phyloP scores from a whole-genome alignment of 495 filamentous ascomycete genomes.

The Neurospora intermedia region DNA sequence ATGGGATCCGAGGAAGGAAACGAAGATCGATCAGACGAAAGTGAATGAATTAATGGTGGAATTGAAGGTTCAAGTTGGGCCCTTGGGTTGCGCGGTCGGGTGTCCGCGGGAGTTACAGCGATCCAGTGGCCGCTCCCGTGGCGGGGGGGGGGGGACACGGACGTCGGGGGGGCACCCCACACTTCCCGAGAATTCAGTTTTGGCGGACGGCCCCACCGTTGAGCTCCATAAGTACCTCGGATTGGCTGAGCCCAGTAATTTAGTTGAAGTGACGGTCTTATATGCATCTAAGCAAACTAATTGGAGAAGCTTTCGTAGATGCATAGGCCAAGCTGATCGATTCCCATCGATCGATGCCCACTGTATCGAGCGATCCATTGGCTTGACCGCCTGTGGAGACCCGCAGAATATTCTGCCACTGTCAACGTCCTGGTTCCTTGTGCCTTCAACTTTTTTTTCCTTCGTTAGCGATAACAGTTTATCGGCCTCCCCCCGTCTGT shows the following conservation, averaged over 20 bases:
- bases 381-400: constrained; percentile 2
- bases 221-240: not conserved
- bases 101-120: not conserved
- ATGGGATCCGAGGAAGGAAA: not conserved
- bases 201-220: not conserved
- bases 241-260: not conserved
- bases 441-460: constrained; percentile 18
- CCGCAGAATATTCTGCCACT: constrained; percentile 9
- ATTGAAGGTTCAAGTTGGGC: too few relatives aligned
- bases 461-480: constrained; percentile 3
- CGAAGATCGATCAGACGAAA: not conserved
- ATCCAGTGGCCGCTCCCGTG: not conserved
- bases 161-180: not conserved
- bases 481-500: not conserved
- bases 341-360: not conserved
- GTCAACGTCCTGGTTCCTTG: constrained; percentile 1
- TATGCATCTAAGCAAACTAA: not conserved
- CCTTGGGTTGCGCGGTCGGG: not conserved
- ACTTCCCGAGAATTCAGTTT: not conserved
- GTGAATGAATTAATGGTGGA: not conserved
- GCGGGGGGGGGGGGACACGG: not conserved
- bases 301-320: not conserved
- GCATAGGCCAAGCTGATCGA: not conserved
- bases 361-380: not conserved
- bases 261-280: not conserved